Percentiles rank a stretch among this genome's conserved stretches.
phyloP scores from a whole-genome alignment of 768 basidiomycete genomes.

The Exidia glandulosa region DNA sequence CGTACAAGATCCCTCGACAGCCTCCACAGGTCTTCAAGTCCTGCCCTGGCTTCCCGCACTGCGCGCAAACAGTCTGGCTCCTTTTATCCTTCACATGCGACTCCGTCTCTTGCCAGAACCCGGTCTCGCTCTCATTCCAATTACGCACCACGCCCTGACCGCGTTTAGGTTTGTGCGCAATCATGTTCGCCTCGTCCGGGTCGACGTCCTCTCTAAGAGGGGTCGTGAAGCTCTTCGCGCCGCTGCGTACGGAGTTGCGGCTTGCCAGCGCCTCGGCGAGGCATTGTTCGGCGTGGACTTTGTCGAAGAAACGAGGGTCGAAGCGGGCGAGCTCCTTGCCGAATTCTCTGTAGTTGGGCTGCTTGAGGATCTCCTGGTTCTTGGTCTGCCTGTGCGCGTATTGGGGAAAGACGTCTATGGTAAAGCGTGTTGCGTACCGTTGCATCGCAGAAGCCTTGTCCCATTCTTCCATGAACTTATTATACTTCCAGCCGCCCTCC shows the following conservation, averaged over 20 bases:
- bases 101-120: slow-evolving; percentile 18
- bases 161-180: too few relatives aligned
- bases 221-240: slow-evolving; percentile 17
- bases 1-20: slow-evolving; percentile 15
- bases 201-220: slow-evolving; percentile 9
- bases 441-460: slow-evolving; percentile 11
- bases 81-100: slow-evolving; percentile 15
- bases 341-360: slow-evolving; percentile 20
- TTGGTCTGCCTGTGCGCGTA: slow-evolving; percentile 9
- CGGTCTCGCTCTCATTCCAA: slow-evolving; percentile 11
- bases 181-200: not conserved
- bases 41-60: slow-evolving; percentile 20
- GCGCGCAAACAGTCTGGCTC: slow-evolving; percentile 15
- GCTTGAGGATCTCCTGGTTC: slow-evolving; percentile 19
- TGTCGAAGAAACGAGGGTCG: slow-evolving; percentile 16
- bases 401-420: slow-evolving; percentile 4
- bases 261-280: slow-evolving; percentile 15
- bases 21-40: slow-evolving; percentile 18
- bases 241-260: slow-evolving; percentile 17
- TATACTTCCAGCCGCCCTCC: slow-evolving; percentile 14
- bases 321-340: slow-evolving; percentile 16
- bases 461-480: slow-evolving; percentile 13
- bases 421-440: slow-evolving; percentile 7
- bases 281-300: slow-evolving; percentile 13
- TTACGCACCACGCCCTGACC: slow-evolving; percentile 8